Evolutionary conservation across 1,284 basidiomycete genomes (phyloP), one percentile per base, ranked within the genome.

Genomic region (Apiotrichum gamsii): DNA sequence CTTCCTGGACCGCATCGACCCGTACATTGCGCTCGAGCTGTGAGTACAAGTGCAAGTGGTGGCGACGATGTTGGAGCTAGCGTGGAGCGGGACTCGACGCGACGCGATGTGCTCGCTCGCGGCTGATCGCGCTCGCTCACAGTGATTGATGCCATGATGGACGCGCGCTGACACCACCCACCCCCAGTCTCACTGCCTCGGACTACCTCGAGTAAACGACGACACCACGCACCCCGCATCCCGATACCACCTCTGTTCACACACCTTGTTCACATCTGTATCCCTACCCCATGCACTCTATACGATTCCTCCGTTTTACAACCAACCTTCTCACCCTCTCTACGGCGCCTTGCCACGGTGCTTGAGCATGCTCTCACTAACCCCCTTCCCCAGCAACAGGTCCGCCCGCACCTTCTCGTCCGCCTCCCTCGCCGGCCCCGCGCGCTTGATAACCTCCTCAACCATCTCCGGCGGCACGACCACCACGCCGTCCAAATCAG

Each of bases 401-500:
- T 93, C 91, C 42, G 74, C 72, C 78, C 87, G 78, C 52, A 88
- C 90, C 54, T 74, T 77, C 19, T 75, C 82, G 68, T 96, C 91
- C 8, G 86, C 75, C 43, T 79, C 78, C 51, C 78, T 76, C 9
- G 81, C 84, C 58, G 79, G 78, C 16, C 63, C 59, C 15, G 85
- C 87, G 23, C 82, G 55, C 39, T 80, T 76, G 8, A 83, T 60
- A 3, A 89, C 87, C 53, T 81, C 69, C 15, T 75, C 73, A 11
- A 81, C 76, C 45, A 83, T 58, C 3, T 71, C 74, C 20, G 69
- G 73, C 1, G 88, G 84, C 15, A 95, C 80, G 58, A 84, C 86
- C 2, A 96, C 87, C 0, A 94, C 89, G 0, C 93, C 93, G 64
- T 96, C 88, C 47, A 83, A 78, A 65, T 97, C 93, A 14, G 83